Percentiles rank a stretch among this genome's conserved stretches.
Evolutionary conservation across 306 rosid species (phyloP).

Genomic region (Astragalus membranaceus): DNA sequence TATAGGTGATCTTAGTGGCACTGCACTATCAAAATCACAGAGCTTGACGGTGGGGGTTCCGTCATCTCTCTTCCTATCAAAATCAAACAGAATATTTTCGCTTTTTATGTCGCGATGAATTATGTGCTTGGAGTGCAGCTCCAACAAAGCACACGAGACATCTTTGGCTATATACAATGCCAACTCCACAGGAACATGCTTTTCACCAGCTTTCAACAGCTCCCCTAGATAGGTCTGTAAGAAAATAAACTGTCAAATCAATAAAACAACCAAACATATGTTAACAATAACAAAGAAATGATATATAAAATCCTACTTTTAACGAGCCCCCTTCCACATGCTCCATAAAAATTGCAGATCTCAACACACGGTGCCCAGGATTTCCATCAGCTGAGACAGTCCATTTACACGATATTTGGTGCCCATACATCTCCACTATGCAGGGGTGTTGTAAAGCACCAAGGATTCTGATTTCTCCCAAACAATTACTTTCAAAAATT

Average conservation of each 20-base stretch:
- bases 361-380: constrained; percentile 49
- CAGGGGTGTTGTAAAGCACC: constrained; percentile 77
- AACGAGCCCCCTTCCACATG: constrained; percentile 78
- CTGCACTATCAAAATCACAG: constrained; percentile 96
- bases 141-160: constrained; percentile 75
- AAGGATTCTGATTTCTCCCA: constrained; percentile 93
- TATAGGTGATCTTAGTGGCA: constrained; percentile 68
- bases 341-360: constrained; percentile 82
- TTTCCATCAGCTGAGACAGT: constrained; percentile 59
- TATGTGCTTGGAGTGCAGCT: constrained; percentile 82
- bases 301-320: constrained; percentile 44
- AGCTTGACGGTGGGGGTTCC: constrained; percentile 85
- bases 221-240: constrained; percentile 61
- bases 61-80: constrained; percentile 58
- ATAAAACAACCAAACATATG: not conserved
- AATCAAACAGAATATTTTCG: constrained; percentile 77
- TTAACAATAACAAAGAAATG: not conserved
- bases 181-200: constrained; percentile 55
- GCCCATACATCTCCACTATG: constrained; percentile 92
- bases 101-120: constrained; percentile 96
- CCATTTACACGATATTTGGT: constrained; percentile 79
- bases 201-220: constrained; percentile 65
- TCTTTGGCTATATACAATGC: constrained; percentile 70
- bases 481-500: constrained; percentile 69
- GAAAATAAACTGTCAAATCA: constrained; percentile 9